Base-by-base conservation (phyloP, 768 basidiomycete species). In the Lactarius deliciosus region DNA sequence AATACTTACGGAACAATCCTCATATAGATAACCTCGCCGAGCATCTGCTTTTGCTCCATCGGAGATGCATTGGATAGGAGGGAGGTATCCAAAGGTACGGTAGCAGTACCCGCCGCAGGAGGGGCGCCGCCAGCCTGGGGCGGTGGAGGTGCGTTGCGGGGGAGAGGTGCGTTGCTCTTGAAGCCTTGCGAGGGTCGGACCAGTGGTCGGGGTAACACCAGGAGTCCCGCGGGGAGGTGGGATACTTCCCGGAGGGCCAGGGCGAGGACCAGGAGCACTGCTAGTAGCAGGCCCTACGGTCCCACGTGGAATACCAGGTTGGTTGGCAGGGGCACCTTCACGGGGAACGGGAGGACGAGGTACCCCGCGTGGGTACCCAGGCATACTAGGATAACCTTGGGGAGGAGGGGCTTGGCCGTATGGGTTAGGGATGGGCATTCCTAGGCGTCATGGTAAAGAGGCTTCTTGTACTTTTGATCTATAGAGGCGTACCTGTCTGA, bases 1-100 rank as follows among this genome's bases (percentile, higher is more conserved):
- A 63, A 64, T 45, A 84, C 92, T 76, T 80, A 94, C 91, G 79
- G 74, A 65, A 82, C 85, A 70, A 98, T 96, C 75, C 86, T 90
- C 85, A 96, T 89, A 81, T 98, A 98, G 72, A 98, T 87, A 59
- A 91, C 86, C 80, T 99, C 97, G 72, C 97, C 97, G 57, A 99
- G 83, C 90, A 98, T 94, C 78, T 99, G 97, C 83, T 99, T 99
- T 86, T 98, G 95, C 78, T 98, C 96, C 76, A 82, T 80, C 41
- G 87, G 85, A 57, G 83, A 78, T 28, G 86, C 86, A 68, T 74
- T 82, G 53, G 84, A 84, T 68, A 91, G 81, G 11, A 83, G 74
- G 73, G 87, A 82, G 25, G 92, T 80, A 57, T 85, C 86, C 66
- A 92, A 83, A 65, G 80, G 77, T 28, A 88, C 79, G 53, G 82